Evolutionary conservation across 2,329 filamentous ascomycete species (phyloP).

Genomic region (Knoxdaviesia capensis): DNA sequence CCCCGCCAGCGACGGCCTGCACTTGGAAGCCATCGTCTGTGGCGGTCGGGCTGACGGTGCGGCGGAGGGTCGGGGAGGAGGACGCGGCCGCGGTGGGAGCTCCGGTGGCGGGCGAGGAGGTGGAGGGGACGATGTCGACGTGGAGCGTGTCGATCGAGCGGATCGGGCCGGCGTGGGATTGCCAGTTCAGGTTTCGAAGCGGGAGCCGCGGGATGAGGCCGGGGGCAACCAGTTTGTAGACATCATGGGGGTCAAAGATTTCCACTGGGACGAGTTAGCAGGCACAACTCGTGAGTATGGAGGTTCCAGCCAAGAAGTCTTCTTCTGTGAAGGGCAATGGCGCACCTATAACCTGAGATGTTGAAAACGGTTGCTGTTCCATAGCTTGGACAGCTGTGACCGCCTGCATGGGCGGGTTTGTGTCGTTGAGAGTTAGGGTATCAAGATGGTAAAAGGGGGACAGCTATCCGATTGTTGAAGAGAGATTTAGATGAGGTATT

Average conservation of each 20-base stretch:
- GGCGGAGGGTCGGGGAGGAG: slow-evolving; percentile 11
- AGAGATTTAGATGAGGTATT: no score
- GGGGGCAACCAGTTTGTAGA: slow-evolving; percentile 66
- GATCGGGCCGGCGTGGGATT: slow-evolving; percentile 75
- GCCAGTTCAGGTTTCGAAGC: slow-evolving; percentile 87
- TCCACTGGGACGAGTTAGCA: slow-evolving; percentile 41
- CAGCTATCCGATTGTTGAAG: no score
- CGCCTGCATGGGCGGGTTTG: no score
- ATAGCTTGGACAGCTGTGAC: slow-evolving; percentile 18
- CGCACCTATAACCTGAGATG: slow-evolving; percentile 58
- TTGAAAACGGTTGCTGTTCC: slow-evolving; percentile 43
- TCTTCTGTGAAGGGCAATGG: no score
- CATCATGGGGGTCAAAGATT: slow-evolving; percentile 81
- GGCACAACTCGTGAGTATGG: no score
- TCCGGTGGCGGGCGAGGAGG: slow-evolving; percentile 20
- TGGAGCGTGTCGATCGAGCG: slow-evolving; percentile 88
- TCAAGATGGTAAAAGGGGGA: no score
- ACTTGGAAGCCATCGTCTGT: slow-evolving; percentile 41
- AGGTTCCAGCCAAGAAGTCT: no score
- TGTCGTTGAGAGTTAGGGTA: no score
- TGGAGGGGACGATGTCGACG: slow-evolving; percentile 60
- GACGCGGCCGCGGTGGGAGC: slow-evolving; percentile 15
- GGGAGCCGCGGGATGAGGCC: slow-evolving; percentile 64
- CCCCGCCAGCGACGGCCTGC: slow-evolving; percentile 25
- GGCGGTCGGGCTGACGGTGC: slow-evolving; percentile 13